Evolutionary conservation across 306 rosid genomes (phyloP).

Genomic region (Purshia tridentata): DNA sequence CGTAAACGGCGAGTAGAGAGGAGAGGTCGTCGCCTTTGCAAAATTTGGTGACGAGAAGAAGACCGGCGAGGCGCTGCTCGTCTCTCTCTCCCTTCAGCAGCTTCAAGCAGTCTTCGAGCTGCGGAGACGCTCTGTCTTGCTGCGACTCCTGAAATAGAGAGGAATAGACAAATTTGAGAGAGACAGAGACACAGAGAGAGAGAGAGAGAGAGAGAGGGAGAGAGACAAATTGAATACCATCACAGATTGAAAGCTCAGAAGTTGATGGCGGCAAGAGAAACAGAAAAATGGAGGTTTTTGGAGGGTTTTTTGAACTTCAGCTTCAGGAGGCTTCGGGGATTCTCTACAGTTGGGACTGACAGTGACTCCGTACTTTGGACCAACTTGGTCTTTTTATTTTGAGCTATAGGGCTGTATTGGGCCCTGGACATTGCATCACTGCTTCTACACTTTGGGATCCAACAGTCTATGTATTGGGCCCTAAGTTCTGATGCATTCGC

Average conservation of each 20-base stretch:
- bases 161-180: background rate
- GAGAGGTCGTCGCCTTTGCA: constrained; percentile 63
- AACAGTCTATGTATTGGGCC: too few species aligned
- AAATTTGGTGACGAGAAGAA: constrained; percentile 78
- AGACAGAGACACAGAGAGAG: background rate
- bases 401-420: background rate
- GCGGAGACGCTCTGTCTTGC: constrained; percentile 40
- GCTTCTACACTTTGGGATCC: too few species aligned
- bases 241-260: background rate
- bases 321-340: background rate
- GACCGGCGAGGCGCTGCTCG: constrained; percentile 92
- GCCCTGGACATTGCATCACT: too few species aligned
- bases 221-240: constrained; percentile 4
- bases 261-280: background rate
- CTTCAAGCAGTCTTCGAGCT: constrained; percentile 84
- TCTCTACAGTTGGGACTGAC: background rate
- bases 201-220: background rate
- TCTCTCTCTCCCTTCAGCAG: constrained; percentile 81
- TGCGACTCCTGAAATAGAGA: constrained; percentile 38
- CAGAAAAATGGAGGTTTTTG: constrained; percentile 6
- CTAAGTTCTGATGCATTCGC: too few species aligned
- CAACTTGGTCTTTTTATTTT: background rate
- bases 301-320: constrained; percentile 28
- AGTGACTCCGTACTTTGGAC: background rate
- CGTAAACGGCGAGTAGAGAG: constrained; percentile 62